phyloP scores from a whole-genome alignment of 257 asterid species.

The Linderniella brevidens region DNA sequence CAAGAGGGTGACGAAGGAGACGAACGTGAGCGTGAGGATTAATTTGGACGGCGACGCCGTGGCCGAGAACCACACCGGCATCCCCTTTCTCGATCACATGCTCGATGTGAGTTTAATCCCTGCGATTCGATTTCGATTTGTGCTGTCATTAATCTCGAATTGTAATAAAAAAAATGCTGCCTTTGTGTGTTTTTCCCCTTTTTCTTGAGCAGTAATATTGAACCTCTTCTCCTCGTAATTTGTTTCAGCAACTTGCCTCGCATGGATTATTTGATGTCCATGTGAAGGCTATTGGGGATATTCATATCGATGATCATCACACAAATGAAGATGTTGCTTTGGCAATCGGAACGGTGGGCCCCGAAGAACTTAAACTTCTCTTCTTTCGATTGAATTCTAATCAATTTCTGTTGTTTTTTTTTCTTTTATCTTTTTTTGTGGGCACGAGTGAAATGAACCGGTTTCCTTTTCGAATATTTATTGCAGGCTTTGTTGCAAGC shows the following conservation, averaged over 20 bases:
- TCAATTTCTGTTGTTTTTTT: neutral
- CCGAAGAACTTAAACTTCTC: neutral
- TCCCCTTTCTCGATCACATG: slow-evolving; percentile 94
- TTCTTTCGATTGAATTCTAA: neutral
- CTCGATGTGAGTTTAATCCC: slow-evolving; percentile 57
- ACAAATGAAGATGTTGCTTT: slow-evolving; percentile 84
- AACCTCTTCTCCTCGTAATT: slow-evolving; percentile 6
- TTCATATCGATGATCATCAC: slow-evolving; percentile 90
- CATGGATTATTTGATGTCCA: slow-evolving; percentile 74
- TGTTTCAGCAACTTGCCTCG: slow-evolving; percentile 78
- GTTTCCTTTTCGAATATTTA: neutral
- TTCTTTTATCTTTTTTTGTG: no score
- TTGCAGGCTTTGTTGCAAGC: slow-evolving; percentile 79
- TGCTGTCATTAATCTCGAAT: neutral
- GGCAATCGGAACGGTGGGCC: slow-evolving; percentile 78
- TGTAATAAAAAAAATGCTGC: neutral
- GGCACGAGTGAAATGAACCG: no score
- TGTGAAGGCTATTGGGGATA: slow-evolving; percentile 82
- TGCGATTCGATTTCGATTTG: neutral
- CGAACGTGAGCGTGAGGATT: slow-evolving; percentile 67
- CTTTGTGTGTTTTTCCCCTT: neutral
- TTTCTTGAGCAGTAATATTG: slow-evolving; percentile 7
- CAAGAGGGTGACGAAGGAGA: slow-evolving; percentile 84
- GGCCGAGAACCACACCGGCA: slow-evolving; percentile 66
- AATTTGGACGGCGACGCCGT: slow-evolving; percentile 82